These are phyloP conservation scores for Nakaseomyces delphensis DNA, from an alignment of 1,139 yeast genomes.

Conservation along the genomic window DNA sequence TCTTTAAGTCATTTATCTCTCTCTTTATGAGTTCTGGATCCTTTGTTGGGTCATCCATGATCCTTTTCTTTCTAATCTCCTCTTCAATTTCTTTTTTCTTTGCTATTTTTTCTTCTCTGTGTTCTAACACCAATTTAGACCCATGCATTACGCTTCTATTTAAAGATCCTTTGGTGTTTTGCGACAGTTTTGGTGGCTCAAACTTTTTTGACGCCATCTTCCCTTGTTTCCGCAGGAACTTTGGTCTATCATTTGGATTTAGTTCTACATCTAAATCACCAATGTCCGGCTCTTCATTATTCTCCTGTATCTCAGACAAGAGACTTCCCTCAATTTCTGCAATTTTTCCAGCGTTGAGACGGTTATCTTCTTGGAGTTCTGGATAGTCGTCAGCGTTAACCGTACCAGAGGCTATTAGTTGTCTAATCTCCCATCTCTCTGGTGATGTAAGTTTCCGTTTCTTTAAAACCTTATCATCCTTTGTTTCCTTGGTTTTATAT, in stretches of 20 bases:
- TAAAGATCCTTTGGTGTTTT: slow-evolving; percentile 73
- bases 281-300: slow-evolving; percentile 35
- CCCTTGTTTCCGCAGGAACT: slow-evolving; percentile 50
- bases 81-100: slow-evolving; percentile 41
- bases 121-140: slow-evolving; percentile 56
- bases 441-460: slow-evolving; percentile 63
- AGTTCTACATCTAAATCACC: slow-evolving; percentile 67
- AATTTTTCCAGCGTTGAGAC: slow-evolving; percentile 18
- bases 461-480: slow-evolving; percentile 11
- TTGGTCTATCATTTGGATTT: slow-evolving; percentile 53
- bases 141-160: slow-evolving; percentile 72
- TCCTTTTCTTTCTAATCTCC: slow-evolving; percentile 26
- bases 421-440: slow-evolving; percentile 85
- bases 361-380: slow-evolving; percentile 49
- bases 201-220: slow-evolving; percentile 35
- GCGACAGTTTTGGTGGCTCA: slow-evolving; percentile 51
- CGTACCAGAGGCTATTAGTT: slow-evolving; percentile 73
- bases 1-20: slow-evolving; percentile 20
- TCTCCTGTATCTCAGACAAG: slow-evolving; percentile 16
- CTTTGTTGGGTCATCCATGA: slow-evolving; percentile 39
- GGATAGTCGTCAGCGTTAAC: slow-evolving; percentile 64
- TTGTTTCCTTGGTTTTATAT: slow-evolving; percentile 10
- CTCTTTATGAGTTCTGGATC: slow-evolving; percentile 10
- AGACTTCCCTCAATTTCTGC: slow-evolving; percentile 26
- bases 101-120: slow-evolving; percentile 49